Conservation (phyloP, 1,284 basidiomycete species). For the Agroathelia rolfsii region DNA sequence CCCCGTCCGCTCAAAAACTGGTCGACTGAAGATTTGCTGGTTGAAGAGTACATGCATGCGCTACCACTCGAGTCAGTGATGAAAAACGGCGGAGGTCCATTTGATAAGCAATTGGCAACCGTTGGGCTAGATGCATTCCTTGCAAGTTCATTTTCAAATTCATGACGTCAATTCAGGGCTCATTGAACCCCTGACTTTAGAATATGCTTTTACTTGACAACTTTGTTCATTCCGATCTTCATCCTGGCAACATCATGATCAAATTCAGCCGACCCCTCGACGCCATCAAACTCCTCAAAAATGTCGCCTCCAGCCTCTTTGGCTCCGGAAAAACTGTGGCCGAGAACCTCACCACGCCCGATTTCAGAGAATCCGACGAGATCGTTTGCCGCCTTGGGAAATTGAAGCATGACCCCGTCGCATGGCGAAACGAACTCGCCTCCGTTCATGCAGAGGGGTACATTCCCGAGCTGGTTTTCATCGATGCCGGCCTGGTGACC, state of each 20-base stretch:
- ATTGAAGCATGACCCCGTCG: constrained; percentile 44
- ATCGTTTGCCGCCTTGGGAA: constrained; percentile 63
- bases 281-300: constrained; percentile 47
- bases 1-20: constrained; percentile 78
- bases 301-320: constrained; percentile 37
- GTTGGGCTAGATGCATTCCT: constrained; percentile 93
- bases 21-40: constrained; percentile 73
- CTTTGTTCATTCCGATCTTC: constrained; percentile 93
- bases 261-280: constrained; percentile 82
- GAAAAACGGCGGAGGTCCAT: constrained; percentile 84
- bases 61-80: constrained; percentile 86
- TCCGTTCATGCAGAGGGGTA: constrained; percentile 66
- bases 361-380: constrained; percentile 44
- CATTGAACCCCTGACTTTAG: too few species aligned
- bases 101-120: constrained; percentile 84
- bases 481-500: constrained; percentile 93
- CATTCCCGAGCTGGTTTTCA: constrained; percentile 90
- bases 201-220: constrained; percentile 99
- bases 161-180: constrained; percentile 9
- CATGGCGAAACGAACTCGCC: constrained; percentile 69
- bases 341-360: constrained; percentile 23
- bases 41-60: constrained; percentile 93
- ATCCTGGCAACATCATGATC: constrained; percentile 96
- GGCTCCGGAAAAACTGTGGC: too few species aligned
- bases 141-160: constrained; percentile 34